Percentiles rank a stretch among this genome's conserved stretches.
Evolutionary conservation across 331 rosid species (phyloP).

Genomic region (Rhamnella rubrinervis): DNA sequence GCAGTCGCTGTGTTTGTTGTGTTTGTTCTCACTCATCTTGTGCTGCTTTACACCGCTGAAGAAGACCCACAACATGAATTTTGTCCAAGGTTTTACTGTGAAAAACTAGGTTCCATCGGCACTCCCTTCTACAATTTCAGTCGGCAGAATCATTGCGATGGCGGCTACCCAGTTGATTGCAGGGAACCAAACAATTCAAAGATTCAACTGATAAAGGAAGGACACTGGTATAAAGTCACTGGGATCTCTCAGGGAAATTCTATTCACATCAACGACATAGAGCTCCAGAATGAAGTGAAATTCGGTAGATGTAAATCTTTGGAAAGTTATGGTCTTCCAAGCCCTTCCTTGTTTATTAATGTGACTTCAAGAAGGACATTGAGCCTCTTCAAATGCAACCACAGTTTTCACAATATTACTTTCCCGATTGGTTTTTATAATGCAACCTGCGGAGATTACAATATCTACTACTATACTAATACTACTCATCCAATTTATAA

Average conservation of each 20-base stretch:
- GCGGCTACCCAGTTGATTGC: neutral
- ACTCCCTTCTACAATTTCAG: constrained; percentile 29
- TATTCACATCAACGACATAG: rapidly evolving
- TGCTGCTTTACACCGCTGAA: neutral
- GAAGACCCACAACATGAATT: neutral
- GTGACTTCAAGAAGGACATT: rapidly evolving
- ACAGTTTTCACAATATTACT: neutral
- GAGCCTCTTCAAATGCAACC: constrained; percentile 28
- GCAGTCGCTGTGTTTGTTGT: constrained; percentile 7
- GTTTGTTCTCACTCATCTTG: neutral
- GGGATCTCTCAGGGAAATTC: neutral
- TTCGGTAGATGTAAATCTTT: constrained; percentile 1
- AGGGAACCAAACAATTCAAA: rapidly evolving
- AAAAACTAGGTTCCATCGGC: rapidly evolving
- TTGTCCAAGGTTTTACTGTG: neutral
- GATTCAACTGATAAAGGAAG: constrained; percentile 22
- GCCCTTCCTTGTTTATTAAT: neutral
- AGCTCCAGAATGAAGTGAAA: neutral
- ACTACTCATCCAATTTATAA: neutral
- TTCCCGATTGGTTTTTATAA: rapidly evolving
- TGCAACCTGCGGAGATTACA: neutral
- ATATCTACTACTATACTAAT: neutral
- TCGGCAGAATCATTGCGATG: constrained; percentile 8
- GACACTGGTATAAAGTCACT: neutral
- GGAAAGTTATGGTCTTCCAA: constrained; percentile 23